phyloP scores from a whole-genome alignment of 176 grass and related monocot genomes.

The Poa pratensis region DNA sequence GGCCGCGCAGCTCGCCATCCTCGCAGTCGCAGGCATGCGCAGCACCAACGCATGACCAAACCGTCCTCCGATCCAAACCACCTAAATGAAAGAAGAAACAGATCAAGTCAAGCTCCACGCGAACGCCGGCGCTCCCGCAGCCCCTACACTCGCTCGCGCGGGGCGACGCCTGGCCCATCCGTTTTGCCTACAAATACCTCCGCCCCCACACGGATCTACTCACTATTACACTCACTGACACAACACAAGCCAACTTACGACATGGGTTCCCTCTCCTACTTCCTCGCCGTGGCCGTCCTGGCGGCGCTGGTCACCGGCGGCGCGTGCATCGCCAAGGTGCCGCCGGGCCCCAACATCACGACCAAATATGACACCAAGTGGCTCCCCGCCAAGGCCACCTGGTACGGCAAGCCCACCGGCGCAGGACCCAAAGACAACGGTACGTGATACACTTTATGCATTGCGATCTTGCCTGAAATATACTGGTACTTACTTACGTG shows the following conservation, averaged over 20 bases:
- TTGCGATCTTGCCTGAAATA: neutral
- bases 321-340: conserved; percentile 33
- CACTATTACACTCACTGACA: neutral
- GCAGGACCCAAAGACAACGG: conserved; percentile 65
- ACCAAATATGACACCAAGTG: conserved; percentile 26
- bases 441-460: neutral
- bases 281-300: neutral
- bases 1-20: neutral
- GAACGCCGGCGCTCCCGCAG: neutral
- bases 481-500: neutral
- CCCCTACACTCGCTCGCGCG: neutral
- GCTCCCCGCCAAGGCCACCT: conserved; percentile 63
- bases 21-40: neutral
- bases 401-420: conserved; percentile 68
- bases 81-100: neutral
- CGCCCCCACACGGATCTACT: neutral
- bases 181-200: conserved; percentile 2
- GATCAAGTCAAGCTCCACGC: neutral
- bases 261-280: conserved; percentile 25
- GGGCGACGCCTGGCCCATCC: neutral
- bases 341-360: conserved; percentile 57
- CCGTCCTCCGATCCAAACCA: neutral
- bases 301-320: conserved; percentile 40
- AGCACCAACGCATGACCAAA: conserved; percentile 22
- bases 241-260: neutral